Evolutionary conservation across 2,329 filamentous ascomycete species (phyloP).

Genomic region (Colletotrichum sublineola): DNA sequence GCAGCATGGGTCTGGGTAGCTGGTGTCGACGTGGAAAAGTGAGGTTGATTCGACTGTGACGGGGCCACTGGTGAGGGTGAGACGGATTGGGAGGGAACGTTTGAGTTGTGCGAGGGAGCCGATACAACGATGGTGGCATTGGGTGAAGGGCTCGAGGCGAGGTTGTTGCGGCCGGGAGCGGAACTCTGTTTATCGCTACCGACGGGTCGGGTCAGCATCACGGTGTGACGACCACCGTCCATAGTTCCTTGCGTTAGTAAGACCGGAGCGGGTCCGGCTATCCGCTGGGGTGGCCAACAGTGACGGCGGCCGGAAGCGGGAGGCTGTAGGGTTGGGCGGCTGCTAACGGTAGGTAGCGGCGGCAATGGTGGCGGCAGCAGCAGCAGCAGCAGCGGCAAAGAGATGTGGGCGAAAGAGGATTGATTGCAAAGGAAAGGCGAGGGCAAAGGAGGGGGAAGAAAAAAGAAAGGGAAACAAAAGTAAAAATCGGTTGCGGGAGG

Average conservation of each 20-base stretch:
- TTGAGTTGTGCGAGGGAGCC: constrained; percentile 16
- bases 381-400: neutral
- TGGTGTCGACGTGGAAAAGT: constrained; percentile 24
- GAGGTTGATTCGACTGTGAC: constrained; percentile 11
- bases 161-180: constrained; percentile 12
- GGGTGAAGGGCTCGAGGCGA: constrained; percentile 22
- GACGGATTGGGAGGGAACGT: constrained; percentile 25
- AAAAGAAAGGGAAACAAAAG: too few relatives aligned
- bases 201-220: constrained; percentile 11
- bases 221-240: constrained; percentile 11
- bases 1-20: constrained; percentile 45
- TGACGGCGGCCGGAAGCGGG: neutral
- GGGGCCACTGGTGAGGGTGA: constrained; percentile 29
- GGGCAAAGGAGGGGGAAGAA: neutral
- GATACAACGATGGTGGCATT: constrained; percentile 33
- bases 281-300: constrained; percentile 35
- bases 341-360: constrained; percentile 6
- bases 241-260: constrained; percentile 17
- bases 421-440: constrained; percentile 1
- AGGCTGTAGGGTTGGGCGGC: constrained; percentile 21
- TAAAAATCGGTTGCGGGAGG: constrained; percentile 14
- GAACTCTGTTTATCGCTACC: constrained; percentile 28
- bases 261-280: constrained; percentile 41
- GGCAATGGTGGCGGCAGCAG: too few relatives aligned
- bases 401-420: neutral